Evolutionary conservation across 2,329 filamentous ascomycete genomes (phyloP).

Genomic region (Fusarium gaditjirri): DNA sequence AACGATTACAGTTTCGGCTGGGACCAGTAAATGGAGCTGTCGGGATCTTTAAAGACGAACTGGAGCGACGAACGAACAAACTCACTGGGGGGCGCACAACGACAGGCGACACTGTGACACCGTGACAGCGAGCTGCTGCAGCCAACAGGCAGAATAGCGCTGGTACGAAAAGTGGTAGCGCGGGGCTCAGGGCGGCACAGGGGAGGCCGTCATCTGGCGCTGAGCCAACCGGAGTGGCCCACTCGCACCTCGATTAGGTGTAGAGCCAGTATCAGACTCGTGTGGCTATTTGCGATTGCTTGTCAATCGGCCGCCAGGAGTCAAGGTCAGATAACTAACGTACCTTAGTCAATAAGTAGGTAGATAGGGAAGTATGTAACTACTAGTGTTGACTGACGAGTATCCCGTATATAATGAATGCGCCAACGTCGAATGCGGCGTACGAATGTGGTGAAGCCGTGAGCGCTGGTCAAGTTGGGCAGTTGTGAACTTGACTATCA

Average conservation of each 20-base stretch:
- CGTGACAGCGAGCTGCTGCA: constrained; percentile 35
- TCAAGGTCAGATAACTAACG: constrained; percentile 1
- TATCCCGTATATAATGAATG: constrained; percentile 6
- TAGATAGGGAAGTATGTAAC: not conserved
- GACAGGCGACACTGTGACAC: constrained; percentile 43
- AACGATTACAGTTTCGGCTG: constrained; percentile 34
- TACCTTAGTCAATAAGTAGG: not conserved
- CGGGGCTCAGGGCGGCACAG: constrained; percentile 46
- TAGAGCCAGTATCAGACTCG: constrained; percentile 28
- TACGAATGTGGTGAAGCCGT: not conserved
- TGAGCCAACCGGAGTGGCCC: constrained; percentile 46
- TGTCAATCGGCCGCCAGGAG: constrained; percentile 27
- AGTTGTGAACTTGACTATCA: constrained; percentile 3
- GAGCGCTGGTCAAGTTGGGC: constrained; percentile 8
- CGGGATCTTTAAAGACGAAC: constrained; percentile 43
- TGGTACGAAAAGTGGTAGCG: constrained; percentile 43
- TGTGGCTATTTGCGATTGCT: constrained; percentile 26
- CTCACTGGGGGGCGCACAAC: constrained; percentile 35
- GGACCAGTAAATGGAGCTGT: constrained; percentile 38
- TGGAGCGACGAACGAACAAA: constrained; percentile 30
- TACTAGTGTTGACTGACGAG: constrained; percentile 10
- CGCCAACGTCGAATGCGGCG: not conserved
- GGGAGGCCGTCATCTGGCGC: constrained; percentile 47
- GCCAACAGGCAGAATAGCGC: constrained; percentile 39
- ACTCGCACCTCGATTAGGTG: constrained; percentile 38